These are phyloP conservation scores for Tricholoma hemisulphureum DNA, from an alignment of 768 basidiomycete species.

Conservation along the genomic window DNA sequence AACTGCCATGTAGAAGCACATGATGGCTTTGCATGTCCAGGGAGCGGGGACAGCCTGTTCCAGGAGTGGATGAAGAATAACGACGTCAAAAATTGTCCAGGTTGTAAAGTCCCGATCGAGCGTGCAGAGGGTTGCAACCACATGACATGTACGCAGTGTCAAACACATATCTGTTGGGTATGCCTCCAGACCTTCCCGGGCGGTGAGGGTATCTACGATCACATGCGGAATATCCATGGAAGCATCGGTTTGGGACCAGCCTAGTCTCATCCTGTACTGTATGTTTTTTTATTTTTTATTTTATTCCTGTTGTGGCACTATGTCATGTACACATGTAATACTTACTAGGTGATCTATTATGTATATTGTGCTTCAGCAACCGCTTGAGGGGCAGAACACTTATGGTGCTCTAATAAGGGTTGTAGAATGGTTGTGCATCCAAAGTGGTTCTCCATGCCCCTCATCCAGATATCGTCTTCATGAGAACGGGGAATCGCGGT, in stretches of 20 bases:
- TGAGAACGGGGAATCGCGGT: too few species aligned
- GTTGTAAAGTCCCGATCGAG: constrained; percentile 70
- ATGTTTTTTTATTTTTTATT: background rate
- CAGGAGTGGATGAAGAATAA: constrained; percentile 59
- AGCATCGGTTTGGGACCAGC: constrained; percentile 46
- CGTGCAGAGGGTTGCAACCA: constrained; percentile 78
- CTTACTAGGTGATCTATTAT: too few species aligned
- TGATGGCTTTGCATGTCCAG: constrained; percentile 64
- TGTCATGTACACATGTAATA: too few species aligned
- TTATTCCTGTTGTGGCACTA: background rate
- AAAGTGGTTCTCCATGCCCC: too few species aligned
- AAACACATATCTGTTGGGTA: constrained; percentile 80
- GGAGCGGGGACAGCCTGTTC: constrained; percentile 59
- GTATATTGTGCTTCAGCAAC: too few species aligned
- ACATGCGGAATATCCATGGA: constrained; percentile 71
- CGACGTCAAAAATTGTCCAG: constrained; percentile 74
- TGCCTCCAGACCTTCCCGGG: constrained; percentile 69
- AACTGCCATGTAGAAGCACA: constrained; percentile 56
- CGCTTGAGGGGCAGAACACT: too few species aligned
- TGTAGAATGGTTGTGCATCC: too few species aligned
- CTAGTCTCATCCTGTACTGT: background rate
- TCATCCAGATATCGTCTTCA: too few species aligned
- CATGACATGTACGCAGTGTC: constrained; percentile 73
- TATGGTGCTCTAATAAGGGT: too few species aligned
- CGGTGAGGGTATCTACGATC: constrained; percentile 71